Conservation (phyloP, 768 basidiomycete genomes). For the Boletus coccyginus region DNA sequence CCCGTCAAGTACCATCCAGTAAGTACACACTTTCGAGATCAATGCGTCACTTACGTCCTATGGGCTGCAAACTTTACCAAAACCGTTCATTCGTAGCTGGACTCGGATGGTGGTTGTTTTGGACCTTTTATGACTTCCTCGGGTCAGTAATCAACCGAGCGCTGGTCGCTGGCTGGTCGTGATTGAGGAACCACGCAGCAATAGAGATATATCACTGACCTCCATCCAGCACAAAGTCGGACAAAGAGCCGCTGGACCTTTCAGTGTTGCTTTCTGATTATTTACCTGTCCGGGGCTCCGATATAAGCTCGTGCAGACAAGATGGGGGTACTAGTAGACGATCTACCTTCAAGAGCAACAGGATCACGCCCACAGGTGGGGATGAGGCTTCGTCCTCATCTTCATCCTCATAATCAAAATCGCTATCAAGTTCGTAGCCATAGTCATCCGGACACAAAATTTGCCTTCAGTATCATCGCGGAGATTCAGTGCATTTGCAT, state of each 20-base stretch:
- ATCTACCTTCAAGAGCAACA: not conserved
- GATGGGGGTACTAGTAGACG: not conserved
- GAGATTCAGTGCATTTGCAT: not conserved
- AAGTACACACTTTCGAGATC: no score
- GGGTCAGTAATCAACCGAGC: not conserved
- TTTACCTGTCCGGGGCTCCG: not conserved
- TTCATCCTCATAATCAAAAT: slow-evolving; percentile 25
- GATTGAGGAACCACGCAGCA: slow-evolving; percentile 6
- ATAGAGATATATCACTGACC: not conserved
- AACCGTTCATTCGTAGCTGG: not conserved
- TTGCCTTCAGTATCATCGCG: not conserved
- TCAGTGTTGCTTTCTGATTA: not conserved
- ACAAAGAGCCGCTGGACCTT: slow-evolving; percentile 1
- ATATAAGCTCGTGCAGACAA: not conserved
- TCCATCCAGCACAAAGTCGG: slow-evolving; percentile 10
- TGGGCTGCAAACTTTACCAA: slow-evolving; percentile 15
- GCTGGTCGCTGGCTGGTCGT: slow-evolving; percentile 2
- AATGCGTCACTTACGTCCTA: slow-evolving; percentile 12
- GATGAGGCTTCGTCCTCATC: not conserved
- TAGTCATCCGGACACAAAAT: slow-evolving; percentile 8
- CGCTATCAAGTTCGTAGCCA: slow-evolving; percentile 25
- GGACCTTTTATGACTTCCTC: slow-evolving; percentile 9
- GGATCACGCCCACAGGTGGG: not conserved
- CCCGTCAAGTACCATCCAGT: not conserved
- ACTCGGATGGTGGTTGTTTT: not conserved